Evolutionary conservation across 352 stramenopile genomes (phyloP).

Genomic region (Globisporangium irregulare): DNA sequence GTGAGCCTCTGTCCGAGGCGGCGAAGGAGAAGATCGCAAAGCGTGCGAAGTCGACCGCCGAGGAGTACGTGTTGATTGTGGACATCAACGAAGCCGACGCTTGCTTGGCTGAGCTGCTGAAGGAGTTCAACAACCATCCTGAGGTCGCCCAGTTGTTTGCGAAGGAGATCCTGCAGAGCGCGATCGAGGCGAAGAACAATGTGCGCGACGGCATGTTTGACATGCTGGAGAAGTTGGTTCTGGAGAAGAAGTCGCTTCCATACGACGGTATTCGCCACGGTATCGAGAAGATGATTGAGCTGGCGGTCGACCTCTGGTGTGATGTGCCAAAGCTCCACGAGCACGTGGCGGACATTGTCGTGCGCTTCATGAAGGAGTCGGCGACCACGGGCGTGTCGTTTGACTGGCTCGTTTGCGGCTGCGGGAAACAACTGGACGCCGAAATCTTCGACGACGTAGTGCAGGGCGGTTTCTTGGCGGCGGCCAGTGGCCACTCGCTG

Average conservation of each 20-base stretch:
- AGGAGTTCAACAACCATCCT: constrained; percentile 58
- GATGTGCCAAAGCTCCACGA: constrained; percentile 83
- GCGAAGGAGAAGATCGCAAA: constrained; percentile 64
- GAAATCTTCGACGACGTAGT: constrained; percentile 68
- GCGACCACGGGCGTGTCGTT: constrained; percentile 54
- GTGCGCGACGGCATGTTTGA: constrained; percentile 59
- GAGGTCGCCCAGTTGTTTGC: constrained; percentile 57
- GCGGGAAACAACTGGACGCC: constrained; percentile 43
- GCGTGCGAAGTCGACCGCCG: constrained; percentile 73
- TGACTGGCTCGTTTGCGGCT: constrained; percentile 65
- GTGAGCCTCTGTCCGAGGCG: constrained; percentile 55
- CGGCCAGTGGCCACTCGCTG: constrained; percentile 41
- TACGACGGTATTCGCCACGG: constrained; percentile 55
- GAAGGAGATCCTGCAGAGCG: constrained; percentile 53
- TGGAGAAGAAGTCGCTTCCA: constrained; percentile 57
- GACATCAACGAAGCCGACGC: constrained; percentile 67
- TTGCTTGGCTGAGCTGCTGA: constrained; percentile 61
- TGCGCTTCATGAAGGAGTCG: constrained; percentile 68
- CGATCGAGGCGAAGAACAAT: constrained; percentile 66
- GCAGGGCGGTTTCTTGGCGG: constrained; percentile 63
- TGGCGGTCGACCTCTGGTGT: constrained; percentile 70
- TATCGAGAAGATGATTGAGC: constrained; percentile 56
- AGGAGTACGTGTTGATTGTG: constrained; percentile 76
- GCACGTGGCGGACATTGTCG: constrained; percentile 64
- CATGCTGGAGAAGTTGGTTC: constrained; percentile 58